A percentile compares a stretch with the other conserved stretches of the same genome.
Evolutionary conservation across 2,329 filamentous ascomycete genomes (phyloP).

Genomic region (Microdochium bolleyi): DNA sequence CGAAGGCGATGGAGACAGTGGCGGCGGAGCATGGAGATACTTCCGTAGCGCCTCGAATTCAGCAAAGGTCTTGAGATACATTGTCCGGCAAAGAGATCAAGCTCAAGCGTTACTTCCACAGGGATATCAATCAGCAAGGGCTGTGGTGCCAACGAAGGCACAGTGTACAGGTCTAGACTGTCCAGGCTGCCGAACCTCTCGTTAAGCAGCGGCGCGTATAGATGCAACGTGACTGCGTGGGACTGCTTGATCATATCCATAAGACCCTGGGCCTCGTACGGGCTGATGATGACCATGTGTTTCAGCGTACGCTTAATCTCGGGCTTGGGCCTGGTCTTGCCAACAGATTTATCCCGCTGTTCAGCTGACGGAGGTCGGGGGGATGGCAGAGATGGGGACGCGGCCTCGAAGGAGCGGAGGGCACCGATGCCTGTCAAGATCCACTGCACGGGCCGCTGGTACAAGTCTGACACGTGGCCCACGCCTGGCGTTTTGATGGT

Average conservation of each 20-base stretch:
- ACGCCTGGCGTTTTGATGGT: slow-evolving; percentile 26
- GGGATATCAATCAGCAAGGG: slow-evolving; percentile 32
- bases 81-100: slow-evolving; percentile 63
- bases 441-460: slow-evolving; percentile 46
- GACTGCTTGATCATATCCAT: slow-evolving; percentile 26
- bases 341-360: not conserved
- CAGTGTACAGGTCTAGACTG: not conserved
- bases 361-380: slow-evolving; percentile 2
- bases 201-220: slow-evolving; percentile 38
- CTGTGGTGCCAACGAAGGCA: slow-evolving; percentile 32
- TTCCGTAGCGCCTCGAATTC: slow-evolving; percentile 47
- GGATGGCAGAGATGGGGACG: not conserved
- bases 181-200: not conserved
- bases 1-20: slow-evolving; percentile 36
- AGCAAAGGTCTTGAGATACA: slow-evolving; percentile 47
- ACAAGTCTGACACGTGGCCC: slow-evolving; percentile 29
- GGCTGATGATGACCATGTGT: slow-evolving; percentile 48
- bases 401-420: not conserved
- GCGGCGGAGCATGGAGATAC: slow-evolving; percentile 8
- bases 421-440: slow-evolving; percentile 28
- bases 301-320: not conserved
- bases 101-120: slow-evolving; percentile 28
- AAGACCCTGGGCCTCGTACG: slow-evolving; percentile 49
- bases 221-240: slow-evolving; percentile 30
- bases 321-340: not conserved